A percentile compares a stretch with the other conserved stretches of the same genome.
phyloP scores from a whole-genome alignment of 2,329 filamentous ascomycete genomes.

The Mycosphaerella arachidis region DNA sequence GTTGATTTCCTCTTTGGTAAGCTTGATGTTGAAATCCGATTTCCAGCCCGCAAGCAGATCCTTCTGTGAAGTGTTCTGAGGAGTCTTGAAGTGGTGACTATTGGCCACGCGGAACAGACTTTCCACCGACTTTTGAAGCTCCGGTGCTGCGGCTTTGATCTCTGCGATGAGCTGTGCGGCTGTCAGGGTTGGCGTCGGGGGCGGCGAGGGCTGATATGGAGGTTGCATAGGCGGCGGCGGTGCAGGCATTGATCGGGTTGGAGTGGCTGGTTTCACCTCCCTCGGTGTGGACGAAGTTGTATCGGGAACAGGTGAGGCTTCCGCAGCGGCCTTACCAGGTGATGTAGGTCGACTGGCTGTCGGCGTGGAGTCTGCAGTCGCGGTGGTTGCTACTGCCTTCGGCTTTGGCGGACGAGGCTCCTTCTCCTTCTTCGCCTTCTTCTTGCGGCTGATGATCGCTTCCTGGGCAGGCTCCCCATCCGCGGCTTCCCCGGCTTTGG shows the following conservation, averaged over 20 bases:
- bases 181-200: constrained; percentile 31
- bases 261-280: constrained; percentile 18
- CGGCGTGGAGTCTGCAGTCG: constrained; percentile 25
- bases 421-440: constrained; percentile 70
- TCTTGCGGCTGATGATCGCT: constrained; percentile 74
- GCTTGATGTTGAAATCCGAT: constrained; percentile 30
- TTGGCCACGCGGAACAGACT: constrained; percentile 31
- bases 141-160: constrained; percentile 28
- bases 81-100: constrained; percentile 28
- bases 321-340: constrained; percentile 18
- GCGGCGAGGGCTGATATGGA: constrained; percentile 31
- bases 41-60: constrained; percentile 30
- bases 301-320: constrained; percentile 6
- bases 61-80: constrained; percentile 25
- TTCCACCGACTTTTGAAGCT: constrained; percentile 33
- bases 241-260: constrained; percentile 14
- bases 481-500: constrained; percentile 48
- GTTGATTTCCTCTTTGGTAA: constrained; percentile 40
- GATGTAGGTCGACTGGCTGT: constrained; percentile 29
- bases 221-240: constrained; percentile 14
- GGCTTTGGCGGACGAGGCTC: constrained; percentile 26
- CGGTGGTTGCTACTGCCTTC: constrained; percentile 25
- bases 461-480: constrained; percentile 55
- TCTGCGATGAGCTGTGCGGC: constrained; percentile 32
- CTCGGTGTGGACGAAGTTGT: constrained; percentile 2